Evolutionary conservation across 2,329 filamentous ascomycete species (phyloP).

Genomic region (Botryotinia globosa): DNA sequence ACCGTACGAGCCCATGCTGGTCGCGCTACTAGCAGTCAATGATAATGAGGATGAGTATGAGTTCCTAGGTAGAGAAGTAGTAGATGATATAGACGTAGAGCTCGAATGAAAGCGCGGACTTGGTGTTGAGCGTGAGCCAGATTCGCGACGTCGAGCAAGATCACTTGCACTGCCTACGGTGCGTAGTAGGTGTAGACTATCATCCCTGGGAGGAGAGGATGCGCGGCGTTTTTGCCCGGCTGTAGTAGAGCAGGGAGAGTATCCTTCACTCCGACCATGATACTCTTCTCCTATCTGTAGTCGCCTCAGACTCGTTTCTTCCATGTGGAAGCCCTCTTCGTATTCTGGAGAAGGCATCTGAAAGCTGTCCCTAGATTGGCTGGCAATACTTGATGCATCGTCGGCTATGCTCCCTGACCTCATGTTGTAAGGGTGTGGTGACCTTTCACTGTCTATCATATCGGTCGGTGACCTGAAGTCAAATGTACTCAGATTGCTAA

Average conservation of each 20-base stretch:
- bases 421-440: slow-evolving; percentile 37
- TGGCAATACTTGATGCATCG: slow-evolving; percentile 49
- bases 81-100: slow-evolving; percentile 63
- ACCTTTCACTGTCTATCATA: slow-evolving; percentile 35
- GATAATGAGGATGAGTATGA: slow-evolving; percentile 63
- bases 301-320: slow-evolving; percentile 51
- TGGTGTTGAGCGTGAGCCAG: slow-evolving; percentile 53
- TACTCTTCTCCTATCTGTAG: slow-evolving; percentile 52
- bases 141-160: slow-evolving; percentile 42
- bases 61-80: slow-evolving; percentile 58
- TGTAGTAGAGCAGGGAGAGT: slow-evolving; percentile 35
- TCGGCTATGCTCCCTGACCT: slow-evolving; percentile 48
- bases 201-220: slow-evolving; percentile 58
- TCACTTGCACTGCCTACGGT: slow-evolving; percentile 38
- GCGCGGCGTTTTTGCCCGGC: slow-evolving; percentile 62
- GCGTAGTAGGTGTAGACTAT: slow-evolving; percentile 38
- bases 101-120: slow-evolving; percentile 54
- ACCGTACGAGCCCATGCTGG: slow-evolving; percentile 61
- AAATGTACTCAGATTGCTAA: slow-evolving; percentile 28
- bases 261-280: slow-evolving; percentile 36
- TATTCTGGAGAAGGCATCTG: slow-evolving; percentile 46
- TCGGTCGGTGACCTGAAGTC: slow-evolving; percentile 38
- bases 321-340: slow-evolving; percentile 48
- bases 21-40: slow-evolving; percentile 59
- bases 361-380: slow-evolving; percentile 57